These are phyloP conservation scores for Aspergillus brunneoviolaceus DNA, from an alignment of 2,329 filamentous ascomycete species.

Conservation along the genomic window DNA sequence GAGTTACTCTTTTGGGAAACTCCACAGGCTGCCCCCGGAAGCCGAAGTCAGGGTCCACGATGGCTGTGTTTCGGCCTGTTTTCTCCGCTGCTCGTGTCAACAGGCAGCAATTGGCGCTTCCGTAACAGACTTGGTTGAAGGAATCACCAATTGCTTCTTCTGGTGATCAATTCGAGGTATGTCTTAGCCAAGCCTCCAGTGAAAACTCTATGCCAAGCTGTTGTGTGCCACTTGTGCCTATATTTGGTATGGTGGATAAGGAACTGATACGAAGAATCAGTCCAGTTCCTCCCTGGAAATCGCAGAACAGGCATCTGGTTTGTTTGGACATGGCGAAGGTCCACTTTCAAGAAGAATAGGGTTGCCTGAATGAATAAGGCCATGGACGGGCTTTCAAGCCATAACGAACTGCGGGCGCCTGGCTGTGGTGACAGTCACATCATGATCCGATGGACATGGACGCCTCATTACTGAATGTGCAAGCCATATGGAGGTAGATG, in stretches of 20 bases:
- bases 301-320: no score
- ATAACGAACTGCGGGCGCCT: no score
- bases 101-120: no score
- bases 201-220: background rate
- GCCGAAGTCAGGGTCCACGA: background rate
- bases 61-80: background rate
- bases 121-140: background rate
- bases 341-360: no score
- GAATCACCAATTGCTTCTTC: background rate
- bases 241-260: background rate
- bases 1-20: background rate
- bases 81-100: no score
- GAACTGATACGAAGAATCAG: background rate
- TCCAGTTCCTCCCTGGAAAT: background rate
- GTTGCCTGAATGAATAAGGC: no score
- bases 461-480: no score
- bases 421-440: no score
- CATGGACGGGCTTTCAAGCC: no score
- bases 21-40: background rate
- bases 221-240: background rate
- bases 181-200: background rate
- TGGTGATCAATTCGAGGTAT: background rate
- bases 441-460: no score
- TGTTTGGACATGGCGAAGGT: no score
- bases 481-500: background rate